Base-by-base conservation (phyloP, 257 asterid genomes). In the Plantago major region DNA sequence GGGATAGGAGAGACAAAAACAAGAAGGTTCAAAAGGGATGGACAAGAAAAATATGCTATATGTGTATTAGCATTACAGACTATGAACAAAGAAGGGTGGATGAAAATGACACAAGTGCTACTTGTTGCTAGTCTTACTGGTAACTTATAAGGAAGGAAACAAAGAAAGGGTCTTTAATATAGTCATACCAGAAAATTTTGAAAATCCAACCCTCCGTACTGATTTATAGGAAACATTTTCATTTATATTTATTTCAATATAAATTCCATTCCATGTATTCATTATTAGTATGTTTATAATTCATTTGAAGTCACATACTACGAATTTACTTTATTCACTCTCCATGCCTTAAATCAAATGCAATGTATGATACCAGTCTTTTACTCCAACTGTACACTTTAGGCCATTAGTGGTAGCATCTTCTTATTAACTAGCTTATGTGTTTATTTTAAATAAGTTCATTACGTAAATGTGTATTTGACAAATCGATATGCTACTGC, bases 101-200 rank as follows among this genome's bases (percentile, higher is more conserved):
- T 60, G 82, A 83, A 71, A 81, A 70, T 62, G 85, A 79, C 82
- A 16, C 61, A 6, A 69, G 42, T 42, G 42, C 17, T 52, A 33
- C 40, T 33, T 33, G 40, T 33, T 33, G 40, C 40, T 33, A 33
- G 6, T 33, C 40, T 33, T 33, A 33, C 40, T 33, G 40, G 3
- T 58, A 49, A 58, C 61, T 43, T 43, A 54, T 17, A 16, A 19
- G 9, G 63, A 55, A 17, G 28, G 56, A n/a, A 18, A 16, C 9
- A 54, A 54, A 47, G 9, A 47, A 68, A 58, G 58, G 69, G 50
- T 52, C 26, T 62, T 46, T 37, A 15, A 73, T 60, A 19, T 37
- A 52, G 46, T 42, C 14, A 37, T 26, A 64, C 17, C 64, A 74
- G 71, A 62, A 47, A 62, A 63, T 67, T 48, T 68, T 69, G 71